These are phyloP conservation scores for Tricholomella constricta DNA, from an alignment of 768 basidiomycete genomes.

Conservation along the genomic window DNA sequence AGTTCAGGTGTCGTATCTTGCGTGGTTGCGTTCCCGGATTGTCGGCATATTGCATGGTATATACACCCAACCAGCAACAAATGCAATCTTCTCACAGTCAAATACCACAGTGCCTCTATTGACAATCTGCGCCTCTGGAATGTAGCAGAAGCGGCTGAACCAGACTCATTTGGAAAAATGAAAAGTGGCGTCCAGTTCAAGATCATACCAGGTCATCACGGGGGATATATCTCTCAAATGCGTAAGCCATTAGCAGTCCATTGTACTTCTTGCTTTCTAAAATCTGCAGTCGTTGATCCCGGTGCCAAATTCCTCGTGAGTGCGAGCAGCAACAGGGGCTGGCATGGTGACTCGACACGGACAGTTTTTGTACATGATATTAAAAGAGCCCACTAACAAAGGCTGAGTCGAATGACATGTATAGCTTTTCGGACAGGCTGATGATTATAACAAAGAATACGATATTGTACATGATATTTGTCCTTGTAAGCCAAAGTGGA, in stretches of 20 bases:
- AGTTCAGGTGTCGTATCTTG: conserved; percentile 93
- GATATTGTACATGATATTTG: conserved; percentile 13
- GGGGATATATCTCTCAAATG: conserved; percentile 91
- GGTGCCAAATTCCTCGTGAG: conserved; percentile 84
- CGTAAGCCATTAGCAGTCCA: conserved; percentile 51
- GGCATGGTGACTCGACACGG: conserved; percentile 88
- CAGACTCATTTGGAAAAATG: conserved; percentile 60
- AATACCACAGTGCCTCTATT: conserved; percentile 68
- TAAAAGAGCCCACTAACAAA: conserved; percentile 43
- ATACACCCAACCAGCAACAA: conserved; percentile 27
- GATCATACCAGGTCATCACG: conserved; percentile 95
- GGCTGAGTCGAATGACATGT: no score
- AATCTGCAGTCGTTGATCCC: conserved; percentile 75
- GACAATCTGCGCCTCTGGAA: conserved; percentile 97
- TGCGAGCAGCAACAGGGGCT: conserved; percentile 91
- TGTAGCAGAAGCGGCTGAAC: conserved; percentile 72
- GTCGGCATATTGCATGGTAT: conserved; percentile 89
- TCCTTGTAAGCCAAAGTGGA: background rate
- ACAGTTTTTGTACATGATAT: conserved; percentile 93
- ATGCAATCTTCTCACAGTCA: background rate
- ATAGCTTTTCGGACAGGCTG: background rate
- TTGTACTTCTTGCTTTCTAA: conserved; percentile 15
- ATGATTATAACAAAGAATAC: conserved; percentile 6
- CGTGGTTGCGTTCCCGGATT: conserved; percentile 89
- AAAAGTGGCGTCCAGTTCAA: conserved; percentile 85